These are phyloP conservation scores for Neurospora cerealis DNA, from an alignment of 495 filamentous ascomycete species.

Conservation along the genomic window DNA sequence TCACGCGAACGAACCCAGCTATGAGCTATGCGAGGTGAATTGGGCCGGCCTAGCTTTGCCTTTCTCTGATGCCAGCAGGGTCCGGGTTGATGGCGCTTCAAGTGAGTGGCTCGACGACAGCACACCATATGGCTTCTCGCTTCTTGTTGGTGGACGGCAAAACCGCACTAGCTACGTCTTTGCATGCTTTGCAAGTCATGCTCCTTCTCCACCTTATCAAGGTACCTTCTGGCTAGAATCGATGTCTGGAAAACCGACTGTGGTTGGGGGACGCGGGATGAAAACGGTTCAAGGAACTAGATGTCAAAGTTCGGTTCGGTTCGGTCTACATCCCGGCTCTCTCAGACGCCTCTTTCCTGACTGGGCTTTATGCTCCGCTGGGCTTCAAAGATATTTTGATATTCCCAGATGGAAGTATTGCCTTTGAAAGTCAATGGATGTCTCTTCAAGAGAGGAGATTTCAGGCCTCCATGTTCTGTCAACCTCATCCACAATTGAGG, in stretches of 20 bases:
- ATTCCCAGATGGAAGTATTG: background rate
- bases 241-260: background rate
- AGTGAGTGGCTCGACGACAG: constrained; percentile 13
- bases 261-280: background rate
- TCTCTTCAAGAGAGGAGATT: background rate
- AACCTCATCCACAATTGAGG: background rate
- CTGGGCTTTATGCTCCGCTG: background rate
- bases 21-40: constrained; percentile 13
- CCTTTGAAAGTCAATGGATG: background rate
- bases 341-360: background rate
- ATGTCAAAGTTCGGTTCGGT: background rate
- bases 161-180: constrained; percentile 11
- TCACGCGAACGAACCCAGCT: background rate
- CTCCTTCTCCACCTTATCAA: constrained; percentile 14
- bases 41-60: constrained; percentile 10
- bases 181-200: constrained; percentile 24
- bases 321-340: background rate
- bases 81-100: constrained; percentile 13
- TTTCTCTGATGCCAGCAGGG: constrained; percentile 11
- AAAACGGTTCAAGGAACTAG: background rate
- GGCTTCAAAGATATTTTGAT: background rate
- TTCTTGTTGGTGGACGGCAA: constrained; percentile 10
- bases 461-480: background rate
- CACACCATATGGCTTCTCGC: constrained; percentile 2
- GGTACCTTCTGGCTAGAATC: background rate